These are phyloP conservation scores for Gillenia trifoliata DNA, from an alignment of 306 rosid genomes.

Conservation along the genomic window DNA sequence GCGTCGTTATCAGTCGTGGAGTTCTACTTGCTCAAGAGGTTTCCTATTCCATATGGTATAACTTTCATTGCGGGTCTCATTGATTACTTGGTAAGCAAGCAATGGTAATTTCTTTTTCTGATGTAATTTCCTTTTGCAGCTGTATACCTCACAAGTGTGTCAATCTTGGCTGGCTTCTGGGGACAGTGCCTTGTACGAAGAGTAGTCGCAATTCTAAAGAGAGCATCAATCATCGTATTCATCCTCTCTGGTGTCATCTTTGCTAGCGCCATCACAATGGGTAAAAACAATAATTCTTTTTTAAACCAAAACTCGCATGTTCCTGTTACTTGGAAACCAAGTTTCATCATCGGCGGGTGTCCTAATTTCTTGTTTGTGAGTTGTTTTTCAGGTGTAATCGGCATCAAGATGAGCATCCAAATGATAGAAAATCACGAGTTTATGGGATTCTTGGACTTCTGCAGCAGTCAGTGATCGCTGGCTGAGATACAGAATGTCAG, in stretches of 20 bases:
- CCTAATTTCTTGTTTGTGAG: background rate
- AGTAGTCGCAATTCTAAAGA: slow-evolving; percentile 40
- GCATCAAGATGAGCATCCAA: slow-evolving; percentile 45
- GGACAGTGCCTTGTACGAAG: slow-evolving; percentile 70
- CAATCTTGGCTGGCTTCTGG: slow-evolving; percentile 82
- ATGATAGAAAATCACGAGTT: slow-evolving; percentile 80
- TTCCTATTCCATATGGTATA: slow-evolving; percentile 83
- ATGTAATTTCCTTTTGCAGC: slow-evolving; percentile 41
- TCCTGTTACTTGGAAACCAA: background rate
- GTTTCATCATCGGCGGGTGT: background rate
- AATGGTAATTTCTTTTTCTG: background rate
- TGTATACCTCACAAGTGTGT: slow-evolving; percentile 53
- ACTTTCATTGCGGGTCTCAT: background rate
- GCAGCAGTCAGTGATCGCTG: slow-evolving; percentile 45
- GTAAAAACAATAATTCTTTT: slow-evolving; percentile 26
- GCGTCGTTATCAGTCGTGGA: slow-evolving; percentile 78
- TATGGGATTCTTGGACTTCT: slow-evolving; percentile 78
- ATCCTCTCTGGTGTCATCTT: slow-evolving; percentile 82
- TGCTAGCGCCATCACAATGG: slow-evolving; percentile 88
- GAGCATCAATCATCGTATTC: slow-evolving; percentile 79
- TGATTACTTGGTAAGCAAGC: background rate
- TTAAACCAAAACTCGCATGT: background rate
- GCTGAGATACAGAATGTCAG: background rate
- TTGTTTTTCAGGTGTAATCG: slow-evolving; percentile 52
- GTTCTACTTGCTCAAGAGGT: slow-evolving; percentile 78